Evolutionary conservation across 305 asterid genomes (phyloP), one percentile per base, ranked within the genome.

Genomic region (Fraxinus floribunda): DNA sequence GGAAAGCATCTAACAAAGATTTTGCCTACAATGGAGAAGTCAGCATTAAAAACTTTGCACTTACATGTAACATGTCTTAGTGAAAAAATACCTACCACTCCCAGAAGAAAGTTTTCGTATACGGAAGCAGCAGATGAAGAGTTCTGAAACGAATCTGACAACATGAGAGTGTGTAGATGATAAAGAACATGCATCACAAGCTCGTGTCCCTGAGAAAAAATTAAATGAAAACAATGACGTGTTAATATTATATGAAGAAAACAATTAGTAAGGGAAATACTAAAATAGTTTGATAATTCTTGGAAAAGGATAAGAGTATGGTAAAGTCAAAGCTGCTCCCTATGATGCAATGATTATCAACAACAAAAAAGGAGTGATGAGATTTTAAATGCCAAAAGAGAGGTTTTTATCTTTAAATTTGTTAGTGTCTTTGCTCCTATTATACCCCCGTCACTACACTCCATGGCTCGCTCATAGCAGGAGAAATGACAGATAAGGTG

Each of bases 141-240:
- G 75, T 73, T 80, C 83, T 83, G 88, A 76, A 22, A 83, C 49
- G 94, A 85, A 89, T 91, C 95, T 16, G 96, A 91, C 76, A 90
- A 81, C 88, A 84, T 89, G 62, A 93, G 95, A 66, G 92, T 82
- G 82, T 88, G 96, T 68, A 97, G 93, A 88, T 94, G 94, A 88
- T 91, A 94, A 26, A 94, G 97, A 86, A 94, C 93, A 87, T 92
- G 92, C 94, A 97, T 85, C 44, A 93, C 95, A 75, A 93, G 96
- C 90, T 97, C 99, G 38, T 94, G 99, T 49, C 98, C 97, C 99
- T 97, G 95, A 82, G 80, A 84, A 70, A 70, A 29, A 70, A 9
- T 64, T 26, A 35, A 4, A 81, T 18, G 72, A 78, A 60, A 83
- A 70, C 78, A 85, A 74, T 75, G 79, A 78, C 76, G 84, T 64